Percentiles rank a stretch among this genome's conserved stretches.
Conservation (phyloP, 2,329 filamentous ascomycete species). For the Tolypocladium capitatum region DNA sequence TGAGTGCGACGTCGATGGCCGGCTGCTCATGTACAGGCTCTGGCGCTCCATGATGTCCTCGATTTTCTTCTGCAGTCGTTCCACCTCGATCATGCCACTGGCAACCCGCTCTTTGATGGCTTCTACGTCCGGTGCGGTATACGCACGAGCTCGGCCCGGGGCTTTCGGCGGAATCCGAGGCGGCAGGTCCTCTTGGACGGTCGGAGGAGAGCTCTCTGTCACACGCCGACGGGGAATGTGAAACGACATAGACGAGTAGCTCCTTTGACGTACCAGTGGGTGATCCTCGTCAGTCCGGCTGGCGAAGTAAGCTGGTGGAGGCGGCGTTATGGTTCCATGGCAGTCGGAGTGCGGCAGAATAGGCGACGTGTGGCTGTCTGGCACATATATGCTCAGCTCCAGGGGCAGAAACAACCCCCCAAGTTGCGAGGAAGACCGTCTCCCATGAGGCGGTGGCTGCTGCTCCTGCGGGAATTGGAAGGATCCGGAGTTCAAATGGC, state of each 20-base stretch:
- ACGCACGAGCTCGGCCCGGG: conserved; percentile 23
- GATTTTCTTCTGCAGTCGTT: conserved; percentile 44
- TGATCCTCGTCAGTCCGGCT: conserved; percentile 20
- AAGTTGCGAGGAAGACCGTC: conserved; percentile 10
- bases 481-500: conserved; percentile 39
- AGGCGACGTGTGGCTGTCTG: conserved; percentile 34
- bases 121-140: conserved; percentile 34
- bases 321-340: conserved; percentile 24
- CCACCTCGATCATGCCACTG: conserved; percentile 43
- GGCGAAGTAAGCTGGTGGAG: conserved; percentile 19
- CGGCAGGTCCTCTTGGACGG: conserved; percentile 11
- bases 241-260: conserved; percentile 41
- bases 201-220: conserved; percentile 9
- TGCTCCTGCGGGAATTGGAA: conserved; percentile 19
- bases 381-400: conserved; percentile 39
- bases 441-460: conserved; percentile 2
- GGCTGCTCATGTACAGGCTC: conserved; percentile 40
- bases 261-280: conserved; percentile 24
- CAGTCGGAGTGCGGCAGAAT: conserved; percentile 38
- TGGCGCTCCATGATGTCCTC: conserved; percentile 47
- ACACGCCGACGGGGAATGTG: conserved; percentile 36
- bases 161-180: conserved; percentile 30
- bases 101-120: conserved; percentile 42
- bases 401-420: conserved; percentile 37
- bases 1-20: conserved; percentile 38